Conservation (phyloP, 2,329 filamentous ascomycete genomes). For the Penicillium sp. region DNA sequence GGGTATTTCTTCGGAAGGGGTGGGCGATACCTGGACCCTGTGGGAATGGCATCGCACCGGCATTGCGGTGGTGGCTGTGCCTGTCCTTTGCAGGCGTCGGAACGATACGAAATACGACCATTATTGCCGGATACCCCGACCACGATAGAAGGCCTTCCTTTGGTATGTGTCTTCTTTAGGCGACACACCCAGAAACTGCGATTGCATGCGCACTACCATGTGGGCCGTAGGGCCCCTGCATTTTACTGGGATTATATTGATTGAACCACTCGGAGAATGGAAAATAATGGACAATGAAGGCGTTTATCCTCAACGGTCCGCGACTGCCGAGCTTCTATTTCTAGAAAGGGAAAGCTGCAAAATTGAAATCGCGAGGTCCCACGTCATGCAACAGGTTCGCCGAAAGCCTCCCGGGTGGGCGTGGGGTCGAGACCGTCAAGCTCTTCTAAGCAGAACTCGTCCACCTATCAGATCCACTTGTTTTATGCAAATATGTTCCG, state of each 20-base stretch:
- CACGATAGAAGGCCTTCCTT: background rate
- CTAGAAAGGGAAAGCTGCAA: constrained; percentile 1
- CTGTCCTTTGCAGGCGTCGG: background rate
- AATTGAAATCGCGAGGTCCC: background rate
- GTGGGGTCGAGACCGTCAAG: constrained; percentile 11
- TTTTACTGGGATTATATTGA: background rate
- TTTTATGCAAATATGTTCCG: constrained; percentile 3
- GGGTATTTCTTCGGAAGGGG: background rate
- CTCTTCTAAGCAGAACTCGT: constrained; percentile 9
- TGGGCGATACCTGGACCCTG: background rate
- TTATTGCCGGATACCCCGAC: background rate
- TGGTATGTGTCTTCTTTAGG: constrained; percentile 1
- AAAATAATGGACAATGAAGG: background rate
- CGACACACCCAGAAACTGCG: background rate
- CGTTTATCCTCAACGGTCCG: background rate
- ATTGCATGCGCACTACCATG: background rate
- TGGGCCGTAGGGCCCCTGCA: background rate
- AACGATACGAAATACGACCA: background rate
- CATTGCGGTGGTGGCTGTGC: constrained; percentile 2
- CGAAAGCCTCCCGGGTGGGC: background rate
- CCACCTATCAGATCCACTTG: background rate
- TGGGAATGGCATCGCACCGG: background rate
- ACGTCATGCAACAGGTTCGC: background rate
- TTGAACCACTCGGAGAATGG: background rate
- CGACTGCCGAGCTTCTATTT: background rate